phyloP scores from a whole-genome alignment of 805 yeast species.

The Vanderwaltozyma yarrowii region DNA sequence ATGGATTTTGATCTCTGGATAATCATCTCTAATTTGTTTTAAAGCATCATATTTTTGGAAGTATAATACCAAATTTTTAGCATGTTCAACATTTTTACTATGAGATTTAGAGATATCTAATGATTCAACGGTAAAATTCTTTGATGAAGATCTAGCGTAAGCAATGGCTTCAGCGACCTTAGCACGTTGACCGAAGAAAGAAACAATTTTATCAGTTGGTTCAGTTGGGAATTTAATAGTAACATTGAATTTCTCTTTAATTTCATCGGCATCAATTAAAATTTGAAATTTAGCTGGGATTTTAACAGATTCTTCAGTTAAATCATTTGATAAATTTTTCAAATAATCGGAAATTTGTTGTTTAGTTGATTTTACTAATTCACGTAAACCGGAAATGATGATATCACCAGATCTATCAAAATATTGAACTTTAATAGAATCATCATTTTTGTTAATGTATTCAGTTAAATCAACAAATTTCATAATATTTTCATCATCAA shows the following conservation, averaged over 20 bases:
- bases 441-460: constrained; percentile 7
- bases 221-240: constrained; percentile 43
- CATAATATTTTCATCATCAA: constrained; percentile 30
- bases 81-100: constrained; percentile 68
- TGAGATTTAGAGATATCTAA: constrained; percentile 87
- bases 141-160: constrained; percentile 49
- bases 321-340: constrained; percentile 33
- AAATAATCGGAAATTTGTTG: constrained; percentile 38
- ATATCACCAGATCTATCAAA: constrained; percentile 31
- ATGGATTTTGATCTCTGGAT: constrained; percentile 36
- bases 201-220: constrained; percentile 38
- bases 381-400: constrained; percentile 61
- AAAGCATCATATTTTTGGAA: constrained; percentile 46
- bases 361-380: constrained; percentile 47
- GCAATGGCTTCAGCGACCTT: constrained; percentile 53
- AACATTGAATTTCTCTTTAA: constrained; percentile 47
- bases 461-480: constrained; percentile 25
- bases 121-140: constrained; percentile 49
- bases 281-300: constrained; percentile 64
- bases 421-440: constrained; percentile 19
- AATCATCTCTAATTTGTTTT: constrained; percentile 30
- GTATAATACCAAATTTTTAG: constrained; percentile 59
- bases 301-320: constrained; percentile 44
- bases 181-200: constrained; percentile 53
- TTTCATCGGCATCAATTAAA: constrained; percentile 47